Conservation (phyloP, 73 alveolate genomes). For the Paramecium bursaria region DNA sequence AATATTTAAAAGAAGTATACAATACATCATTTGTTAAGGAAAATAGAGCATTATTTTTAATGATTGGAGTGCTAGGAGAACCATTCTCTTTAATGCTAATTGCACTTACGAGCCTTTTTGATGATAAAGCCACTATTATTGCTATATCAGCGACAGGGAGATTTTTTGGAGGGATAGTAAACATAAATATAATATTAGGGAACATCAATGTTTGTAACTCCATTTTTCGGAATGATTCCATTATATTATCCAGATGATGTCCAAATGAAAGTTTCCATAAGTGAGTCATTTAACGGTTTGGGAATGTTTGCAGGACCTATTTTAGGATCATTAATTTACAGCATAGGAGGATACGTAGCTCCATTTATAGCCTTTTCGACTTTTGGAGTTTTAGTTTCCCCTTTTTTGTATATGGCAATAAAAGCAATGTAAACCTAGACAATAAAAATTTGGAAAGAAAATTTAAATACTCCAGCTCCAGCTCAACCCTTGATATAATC, state of each 20-base stretch:
- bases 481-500: no score
- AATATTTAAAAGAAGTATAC: background rate
- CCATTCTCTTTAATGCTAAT: slow-evolving; percentile 8
- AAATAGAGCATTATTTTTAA: background rate
- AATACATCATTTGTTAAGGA: background rate
- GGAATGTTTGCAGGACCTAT: slow-evolving; percentile 50
- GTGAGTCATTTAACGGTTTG: slow-evolving; percentile 42
- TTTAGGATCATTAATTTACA: slow-evolving; percentile 11
- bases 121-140: background rate
- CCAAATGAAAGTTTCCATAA: slow-evolving; percentile 29
- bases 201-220: slow-evolving; percentile 38
- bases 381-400: slow-evolving; percentile 19
- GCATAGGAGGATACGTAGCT: background rate
- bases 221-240: slow-evolving; percentile 47
- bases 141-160: slow-evolving; percentile 3
- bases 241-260: slow-evolving; percentile 48
- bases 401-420: slow-evolving; percentile 26
- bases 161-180: slow-evolving; percentile 57
- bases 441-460: no score
- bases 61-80: slow-evolving; percentile 44
- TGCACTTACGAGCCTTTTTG: slow-evolving; percentile 20
- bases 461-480: no score
- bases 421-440: no score
- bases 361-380: slow-evolving; percentile 25
- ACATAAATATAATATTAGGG: background rate